Evolutionary conservation across 208 protist genomes (phyloP), one percentile per base, ranked within the genome.

Genomic region (Acanthamoeba royreba): DNA sequence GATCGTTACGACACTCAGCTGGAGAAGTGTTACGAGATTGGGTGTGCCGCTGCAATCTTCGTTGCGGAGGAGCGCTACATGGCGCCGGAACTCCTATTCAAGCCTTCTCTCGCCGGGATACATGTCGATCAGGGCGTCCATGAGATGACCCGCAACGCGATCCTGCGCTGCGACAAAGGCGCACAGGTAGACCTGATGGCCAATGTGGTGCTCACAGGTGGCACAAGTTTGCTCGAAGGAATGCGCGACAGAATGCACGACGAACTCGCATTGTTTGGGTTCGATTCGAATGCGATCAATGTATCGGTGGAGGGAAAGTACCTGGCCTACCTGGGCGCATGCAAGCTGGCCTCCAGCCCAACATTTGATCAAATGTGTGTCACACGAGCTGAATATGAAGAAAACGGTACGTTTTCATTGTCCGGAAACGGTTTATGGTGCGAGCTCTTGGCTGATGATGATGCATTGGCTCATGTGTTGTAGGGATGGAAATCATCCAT

Each of bases 301-400:
- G 61, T 35, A 9, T 35, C 61, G 9, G n/a, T 28, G n/a, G 22
- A 74, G 8, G n/a, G 61, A 9, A 74, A 74, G 61, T 74, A 38
- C 61, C 15, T 25, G n/a, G 31, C 61, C 31, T 74, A 35, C n/a
- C 19, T 74, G 25, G 61, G 61, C 61, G 61, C 25, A 25, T 38
- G 61, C 22, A 74, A 38, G n/a, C 17, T 74, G 61, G 61, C 61
- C 61, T 74, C 61, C 13, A 74, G 17, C 61, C 31, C 61, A 38
- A 74, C 61, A 25, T 99, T 99, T 96, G 96, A 99, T 85, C 96
- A 98, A 83, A 99, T 99, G 98, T 99, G 99, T 98, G 98, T 99
- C 92, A 98, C 98, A 88, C 99, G 99, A 96, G 96, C 98, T 86
- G 99, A 99, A 96, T 99, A 99, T 94, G 98, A 99, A 61, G 99